A percentile compares a stretch with the other conserved stretches of the same genome.
Conservation (phyloP, 176 grass and related monocot genomes). For the Alopecurus myosuroides region DNA sequence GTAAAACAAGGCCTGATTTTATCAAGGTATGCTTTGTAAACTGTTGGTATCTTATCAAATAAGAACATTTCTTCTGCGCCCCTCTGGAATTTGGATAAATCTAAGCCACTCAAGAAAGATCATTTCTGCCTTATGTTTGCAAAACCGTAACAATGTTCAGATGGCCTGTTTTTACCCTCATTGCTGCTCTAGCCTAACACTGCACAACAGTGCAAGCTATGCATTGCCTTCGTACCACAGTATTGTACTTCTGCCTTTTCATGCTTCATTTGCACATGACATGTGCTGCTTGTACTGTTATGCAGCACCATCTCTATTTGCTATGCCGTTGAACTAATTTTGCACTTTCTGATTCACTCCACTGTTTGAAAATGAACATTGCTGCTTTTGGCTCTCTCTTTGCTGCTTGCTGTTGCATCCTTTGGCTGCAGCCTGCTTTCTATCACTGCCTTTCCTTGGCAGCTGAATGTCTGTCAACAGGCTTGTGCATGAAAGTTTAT, state of each 20-base stretch:
- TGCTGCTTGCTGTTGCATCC: neutral
- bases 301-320: neutral
- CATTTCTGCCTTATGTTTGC: neutral
- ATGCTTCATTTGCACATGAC: neutral
- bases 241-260: neutral
- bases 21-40: conserved; percentile 72
- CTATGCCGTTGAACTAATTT: neutral
- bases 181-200: neutral
- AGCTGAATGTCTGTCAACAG: neutral
- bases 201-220: neutral
- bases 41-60: conserved; percentile 8
- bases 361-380: neutral
- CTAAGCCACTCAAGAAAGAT: neutral
- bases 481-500: neutral
- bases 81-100: conserved; percentile 12
- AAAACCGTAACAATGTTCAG: neutral
- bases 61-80: conserved; percentile 4
- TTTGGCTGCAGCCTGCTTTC: neutral
- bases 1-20: conserved; percentile 90
- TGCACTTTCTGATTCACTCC: neutral
- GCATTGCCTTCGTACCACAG: neutral
- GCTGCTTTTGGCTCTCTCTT: neutral
- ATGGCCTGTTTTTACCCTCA: neutral
- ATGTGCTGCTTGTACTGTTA: conserved; percentile 2
- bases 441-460: neutral